A percentile compares a stretch with the other conserved stretches of the same genome.
Conservation (phyloP, 257 asterid species). For the Nicotiana attenuata region DNA sequence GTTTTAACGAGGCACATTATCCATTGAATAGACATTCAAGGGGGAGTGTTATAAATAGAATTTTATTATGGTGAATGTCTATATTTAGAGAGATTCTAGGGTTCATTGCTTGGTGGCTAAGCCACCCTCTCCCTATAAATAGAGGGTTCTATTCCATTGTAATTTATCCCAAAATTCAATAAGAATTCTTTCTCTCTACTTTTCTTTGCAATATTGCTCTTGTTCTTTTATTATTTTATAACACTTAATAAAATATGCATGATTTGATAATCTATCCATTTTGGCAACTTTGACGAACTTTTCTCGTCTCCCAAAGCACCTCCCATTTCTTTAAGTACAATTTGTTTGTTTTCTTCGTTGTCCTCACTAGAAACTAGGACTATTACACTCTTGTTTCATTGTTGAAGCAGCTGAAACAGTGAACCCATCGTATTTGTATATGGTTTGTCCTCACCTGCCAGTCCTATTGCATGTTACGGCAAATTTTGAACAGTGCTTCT, state of each 20-base stretch:
- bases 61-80: too few relatives aligned
- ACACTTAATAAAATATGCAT: background rate
- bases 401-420: background rate
- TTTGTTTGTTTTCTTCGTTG: constrained; percentile 18
- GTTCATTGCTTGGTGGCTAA: too few relatives aligned
- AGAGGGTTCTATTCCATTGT: too few relatives aligned
- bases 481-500: background rate
- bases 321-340: constrained; percentile 17
- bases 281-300: constrained; percentile 17
- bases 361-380: constrained; percentile 11
- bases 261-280: background rate
- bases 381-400: constrained; percentile 22
- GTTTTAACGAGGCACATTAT: too few relatives aligned
- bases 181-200: too few relatives aligned
- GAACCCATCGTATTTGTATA: background rate
- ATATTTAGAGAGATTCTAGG: too few relatives aligned
- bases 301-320: constrained; percentile 41
- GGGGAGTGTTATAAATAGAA: too few relatives aligned
- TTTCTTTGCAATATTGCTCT: too few relatives aligned
- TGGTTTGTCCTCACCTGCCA: background rate
- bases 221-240: too few relatives aligned
- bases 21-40: too few relatives aligned
- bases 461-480: background rate
- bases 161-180: too few relatives aligned
- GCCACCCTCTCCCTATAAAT: too few relatives aligned